Evolutionary conservation across 352 stramenopile species (phyloP), one percentile per base, ranked within the genome.

Genomic region (Phytophthora niederhauseri): DNA sequence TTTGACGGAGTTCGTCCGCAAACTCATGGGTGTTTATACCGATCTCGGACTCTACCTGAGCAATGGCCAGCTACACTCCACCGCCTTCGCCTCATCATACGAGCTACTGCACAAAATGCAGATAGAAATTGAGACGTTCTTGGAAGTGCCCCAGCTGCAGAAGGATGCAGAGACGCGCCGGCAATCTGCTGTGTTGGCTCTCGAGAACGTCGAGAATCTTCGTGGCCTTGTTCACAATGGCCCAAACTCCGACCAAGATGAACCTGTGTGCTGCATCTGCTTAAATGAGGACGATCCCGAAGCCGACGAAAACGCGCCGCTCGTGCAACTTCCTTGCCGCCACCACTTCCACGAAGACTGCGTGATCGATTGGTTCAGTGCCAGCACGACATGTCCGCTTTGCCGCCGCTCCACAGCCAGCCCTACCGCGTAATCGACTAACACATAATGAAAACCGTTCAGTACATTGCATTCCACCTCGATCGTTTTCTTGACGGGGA

Each of bases 341-440:
- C 82, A 91, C 59, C 70, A 81, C 52, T 91, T 88, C 55, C 82
- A 91, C 64, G 77, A 91, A 63, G 76, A 88, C 76, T 91, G 82
- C 56, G 76, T 89, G 19, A 84, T 89, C 55, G 77, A 86, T 56
- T 91, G 82, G 82, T 87, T 87, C 58, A 85, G 80, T 36, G 70
- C 78, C 15, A 87, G 80, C 62, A 84, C 71, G 26, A 84, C 80
- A 11, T 91, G 80, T 55, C 82, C 80, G n/a, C 65, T 89, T 34
- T 91, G 82, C 36, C 81, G 84, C 14, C 68, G 64, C 36, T 66
- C 45, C 57, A 75, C 63, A 12, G 20, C 51, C 55, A 64, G 48
- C 38, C 51, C 51, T 43, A 67, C 65, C n/a, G 60, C 54, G 19
- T 69, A 62, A 58, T 36, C 31, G 8, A 45, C 43, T 17, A 38